Evolutionary conservation across 148 eudicot species (phyloP), one percentile per base, ranked within the genome.

Genomic region (Rheum nobile): DNA sequence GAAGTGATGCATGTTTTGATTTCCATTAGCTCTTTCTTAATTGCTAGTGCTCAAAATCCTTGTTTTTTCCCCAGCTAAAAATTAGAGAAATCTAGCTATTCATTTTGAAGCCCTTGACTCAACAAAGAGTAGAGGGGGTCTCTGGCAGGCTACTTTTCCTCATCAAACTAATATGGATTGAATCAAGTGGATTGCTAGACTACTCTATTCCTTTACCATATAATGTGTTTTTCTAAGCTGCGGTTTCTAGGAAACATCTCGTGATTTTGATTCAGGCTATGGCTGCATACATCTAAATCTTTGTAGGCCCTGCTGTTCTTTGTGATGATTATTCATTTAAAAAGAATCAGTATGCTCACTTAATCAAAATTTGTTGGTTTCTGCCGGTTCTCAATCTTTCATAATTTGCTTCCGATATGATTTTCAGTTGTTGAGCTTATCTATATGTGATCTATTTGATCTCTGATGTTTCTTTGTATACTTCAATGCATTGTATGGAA

Each of bases 141-240:
- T 44, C 17, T 52, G 17, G 26, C 22, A 52, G 59, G 59, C 59
- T 16, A n/a, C 1, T 52, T 52, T 52, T 52, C 26, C 17, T n/a
- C 24, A 5, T 46, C 19, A 14, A 16, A 14, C 19, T 46, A 88
- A 67, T 16, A 17, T 71, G 24, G 69, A 28, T 26, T 72, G 37
- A 71, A 10, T 29, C 34, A 10, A 37, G 2, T 22, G 34, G 12
- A 10, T 13, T 59, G 31, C 9, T 22, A 59, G n/a, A n/a, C n/a
- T n/a, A n/a, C n/a, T n/a, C n/a, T n/a, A n/a, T n/a, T n/a, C n/a
- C n/a, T n/a, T n/a, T n/a, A n/a, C n/a, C 11, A 22, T 24, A 59
- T 59, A 6, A 35, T 29, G 17, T 65, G 26, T 65, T n/a, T 65
- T 65, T 65, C n/a, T 65, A 31, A 16, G 70, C 26, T 31, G 38